Conservation (phyloP, 1,139 yeast species). For the Zygoascus sp. region DNA sequence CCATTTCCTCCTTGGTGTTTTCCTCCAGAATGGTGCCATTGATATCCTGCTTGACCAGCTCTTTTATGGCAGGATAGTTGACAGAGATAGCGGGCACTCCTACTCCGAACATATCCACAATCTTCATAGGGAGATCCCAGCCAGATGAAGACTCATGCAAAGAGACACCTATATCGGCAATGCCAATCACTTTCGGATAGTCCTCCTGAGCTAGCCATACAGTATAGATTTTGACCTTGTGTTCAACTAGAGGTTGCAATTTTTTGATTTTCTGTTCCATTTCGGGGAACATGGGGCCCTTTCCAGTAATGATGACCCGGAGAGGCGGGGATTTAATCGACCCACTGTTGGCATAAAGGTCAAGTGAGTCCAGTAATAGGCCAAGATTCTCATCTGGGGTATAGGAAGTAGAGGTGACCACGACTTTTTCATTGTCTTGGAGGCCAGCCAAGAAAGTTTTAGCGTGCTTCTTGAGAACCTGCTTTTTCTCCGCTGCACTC, state of each 20-base stretch:
- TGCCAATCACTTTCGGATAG: constrained; percentile 69
- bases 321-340: constrained; percentile 43
- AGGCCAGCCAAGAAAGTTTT: constrained; percentile 19
- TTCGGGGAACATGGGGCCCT: constrained; percentile 74
- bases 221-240: constrained; percentile 50
- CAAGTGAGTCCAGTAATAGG: constrained; percentile 64
- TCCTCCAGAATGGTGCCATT: constrained; percentile 46
- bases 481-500: constrained; percentile 29
- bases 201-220: constrained; percentile 79
- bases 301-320: constrained; percentile 79
- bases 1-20: constrained; percentile 43
- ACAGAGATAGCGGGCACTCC: constrained; percentile 89
- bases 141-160: constrained; percentile 91
- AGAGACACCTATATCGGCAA: constrained; percentile 86
- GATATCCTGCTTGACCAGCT: constrained; percentile 37
- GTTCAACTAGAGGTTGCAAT: constrained; percentile 34
- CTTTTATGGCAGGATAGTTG: constrained; percentile 56
- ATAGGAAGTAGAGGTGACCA: constrained; percentile 86
- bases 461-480: constrained; percentile 37
- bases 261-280: constrained; percentile 40
- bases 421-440: constrained; percentile 45
- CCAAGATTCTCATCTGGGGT: constrained; percentile 92
- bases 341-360: constrained; percentile 46
- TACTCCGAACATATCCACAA: constrained; percentile 92
- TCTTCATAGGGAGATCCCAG: constrained; percentile 93